Base-by-base conservation (phyloP, 1,139 yeast species). In the Kluyveromyces sp. region DNA sequence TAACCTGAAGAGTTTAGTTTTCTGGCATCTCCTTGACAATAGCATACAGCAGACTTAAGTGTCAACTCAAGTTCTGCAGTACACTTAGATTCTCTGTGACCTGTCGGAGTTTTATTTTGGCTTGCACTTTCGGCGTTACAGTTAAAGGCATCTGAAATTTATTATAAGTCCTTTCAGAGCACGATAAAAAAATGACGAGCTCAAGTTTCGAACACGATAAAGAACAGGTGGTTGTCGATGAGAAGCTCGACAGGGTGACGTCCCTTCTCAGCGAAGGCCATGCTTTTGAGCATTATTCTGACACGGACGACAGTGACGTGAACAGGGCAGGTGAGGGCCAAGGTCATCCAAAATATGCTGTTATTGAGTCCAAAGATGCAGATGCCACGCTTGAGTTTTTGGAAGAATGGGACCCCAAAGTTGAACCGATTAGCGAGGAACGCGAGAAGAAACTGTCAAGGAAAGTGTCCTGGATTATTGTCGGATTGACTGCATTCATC, bases 371-470 rank as follows among this genome's bases (percentile, higher is more conserved):
- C 1, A 64, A 61, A 47, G 64, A 68, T 51, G 73, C 73, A 3
- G 75, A 70, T 56, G 57, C 54, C 7, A 68, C 74, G 2, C 52
- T 68, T n/a, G 54, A 46, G 12, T 69, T 71, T 49, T 62, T 70
- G 60, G 55, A 56, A 18, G 55, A 58, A 39, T 49, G 58, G 48
- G 73, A 67, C 41, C 16, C 50, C 3, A 43, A 49, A 4, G 64
- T 63, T 12, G 64, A 63, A 3, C 63, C 57, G 34, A 58, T 64
- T 4, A 62, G 71, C 1, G 64, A 67, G 3, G 69, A 63, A 31
- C 63, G 63, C 43, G 70, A 67, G 22, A 57, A 47, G 36, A 62
- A 53, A 39, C 55, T 71, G 18, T 50, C 62, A 7, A 46, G 63
- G 26, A 69, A 68, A 47, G 60, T 70, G 3, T 46, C 58, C 31